Evolutionary conservation across 371 early-diverging fungal species (phyloP), one percentile per base, ranked within the genome.

Genomic region (Mucor racemosus): DNA sequence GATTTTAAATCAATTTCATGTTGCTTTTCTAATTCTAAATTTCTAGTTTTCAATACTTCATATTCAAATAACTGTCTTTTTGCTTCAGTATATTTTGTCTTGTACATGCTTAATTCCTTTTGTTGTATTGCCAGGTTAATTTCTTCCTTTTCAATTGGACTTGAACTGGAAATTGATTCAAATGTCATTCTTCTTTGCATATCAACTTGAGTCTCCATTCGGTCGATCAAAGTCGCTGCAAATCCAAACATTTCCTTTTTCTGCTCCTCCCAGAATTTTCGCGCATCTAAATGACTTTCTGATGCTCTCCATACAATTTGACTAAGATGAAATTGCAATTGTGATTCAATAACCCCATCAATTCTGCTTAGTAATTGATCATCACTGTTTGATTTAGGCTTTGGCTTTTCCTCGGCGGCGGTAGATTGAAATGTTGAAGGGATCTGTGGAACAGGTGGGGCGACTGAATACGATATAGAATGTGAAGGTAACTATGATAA

Each of bases 261-360:
- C 39, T 80, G 80, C 6, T 80, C 80, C 39, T 80, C 78, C 77
- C 76, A 77, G 21, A 73, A 73, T 19, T 60, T 41, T 33, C 66
- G 69, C 4, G 76, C 72, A 4, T 75, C 74, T 14, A 69, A 61
- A 60, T 80, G 76, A 33, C 65, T 74, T 36, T 80, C 77, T 5
- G 77, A 74, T 7, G 70, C 65, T 31, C 68, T 73, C 74, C 76
- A 73, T 10, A 72, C 54, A 42, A 77, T 67, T 42, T 80, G 78
- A 9, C 74, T 70, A 7, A 80, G 62, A 38, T 73, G 75, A 8
- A 69, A 68, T 14, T 76, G 75, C 31, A 72, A 35, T 38, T 75
- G 72, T 15, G 72, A 58, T 63, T 76, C 67, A 34, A 77, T 66
- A 19, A 75, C 58, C 14, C 70, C 72, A 15, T 73, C 71, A 14